These are phyloP conservation scores for Liquidambar formosana DNA, from an alignment of 164 flowering plant genomes.

Conservation along the genomic window DNA sequence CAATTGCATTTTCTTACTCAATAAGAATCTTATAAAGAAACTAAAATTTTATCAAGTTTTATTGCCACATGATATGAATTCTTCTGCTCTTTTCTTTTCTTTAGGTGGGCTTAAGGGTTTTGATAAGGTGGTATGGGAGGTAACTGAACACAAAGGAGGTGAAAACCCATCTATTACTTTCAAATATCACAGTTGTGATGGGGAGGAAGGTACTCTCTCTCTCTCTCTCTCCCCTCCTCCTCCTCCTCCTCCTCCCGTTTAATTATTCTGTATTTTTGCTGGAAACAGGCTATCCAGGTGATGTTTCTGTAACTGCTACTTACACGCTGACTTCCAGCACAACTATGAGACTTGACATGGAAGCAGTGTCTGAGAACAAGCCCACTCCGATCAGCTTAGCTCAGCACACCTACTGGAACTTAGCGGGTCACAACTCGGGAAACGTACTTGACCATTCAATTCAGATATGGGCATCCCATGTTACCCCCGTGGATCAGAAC, in stretches of 20 bases:
- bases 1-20: no score
- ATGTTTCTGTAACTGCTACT: conserved; percentile 70
- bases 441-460: conserved; percentile 66
- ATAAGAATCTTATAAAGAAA: no score
- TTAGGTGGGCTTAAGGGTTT: conserved; percentile 84
- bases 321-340: conserved; percentile 76
- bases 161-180: conserved; percentile 83
- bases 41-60: no score
- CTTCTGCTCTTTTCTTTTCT: conserved; percentile 4
- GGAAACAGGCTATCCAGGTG: conserved; percentile 85
- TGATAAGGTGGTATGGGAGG: conserved; percentile 87
- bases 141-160: conserved; percentile 49
- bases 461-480: conserved; percentile 70
- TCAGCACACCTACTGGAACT: conserved; percentile 95
- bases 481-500: conserved; percentile 82
- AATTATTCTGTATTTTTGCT: conserved; percentile 1
- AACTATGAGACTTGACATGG: conserved; percentile 90
- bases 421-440: conserved; percentile 85
- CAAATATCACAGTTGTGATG: conserved; percentile 76
- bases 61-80: neutral
- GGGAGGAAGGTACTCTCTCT: conserved; percentile 77
- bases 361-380: conserved; percentile 76
- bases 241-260: neutral
- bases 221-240: conserved; percentile 7
- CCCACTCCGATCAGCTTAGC: conserved; percentile 85